Conservation (phyloP, 306 rosid genomes). For the Boehmeria nivea region DNA sequence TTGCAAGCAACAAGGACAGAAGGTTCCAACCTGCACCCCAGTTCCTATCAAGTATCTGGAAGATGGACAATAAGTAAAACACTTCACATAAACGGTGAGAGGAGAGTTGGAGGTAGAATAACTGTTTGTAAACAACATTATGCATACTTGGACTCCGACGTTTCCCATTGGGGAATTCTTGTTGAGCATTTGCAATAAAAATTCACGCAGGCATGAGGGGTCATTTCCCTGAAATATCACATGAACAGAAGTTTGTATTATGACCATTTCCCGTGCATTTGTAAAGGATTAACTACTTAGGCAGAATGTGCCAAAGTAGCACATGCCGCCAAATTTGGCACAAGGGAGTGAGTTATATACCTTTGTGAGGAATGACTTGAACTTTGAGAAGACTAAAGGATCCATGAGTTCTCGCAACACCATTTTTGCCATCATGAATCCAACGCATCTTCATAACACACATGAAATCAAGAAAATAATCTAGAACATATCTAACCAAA, state of each 20-base stretch:
- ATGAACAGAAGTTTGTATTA: slow-evolving; percentile 16
- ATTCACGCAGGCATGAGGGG: slow-evolving; percentile 91
- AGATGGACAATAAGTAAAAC: slow-evolving; percentile 19
- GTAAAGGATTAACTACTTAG: background rate
- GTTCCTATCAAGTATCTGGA: slow-evolving; percentile 94
- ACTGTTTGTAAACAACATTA: slow-evolving; percentile 8
- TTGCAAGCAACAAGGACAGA: slow-evolving; percentile 75
- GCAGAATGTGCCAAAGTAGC: background rate
- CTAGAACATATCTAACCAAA: slow-evolving; percentile 5
- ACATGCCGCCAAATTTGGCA: slow-evolving; percentile 4
- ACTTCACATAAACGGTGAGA: slow-evolving; percentile 18
- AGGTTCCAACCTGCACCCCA: slow-evolving; percentile 99
- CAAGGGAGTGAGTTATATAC: slow-evolving; percentile 36
- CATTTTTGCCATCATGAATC: slow-evolving; percentile 95
- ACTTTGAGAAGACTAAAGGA: slow-evolving; percentile 60
- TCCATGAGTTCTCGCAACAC: slow-evolving; percentile 94
- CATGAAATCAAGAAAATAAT: slow-evolving; percentile 16
- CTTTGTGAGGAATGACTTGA: slow-evolving; percentile 82
- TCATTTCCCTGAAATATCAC: slow-evolving; percentile 73
- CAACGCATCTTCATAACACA: slow-evolving; percentile 62
- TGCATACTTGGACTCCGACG: slow-evolving; percentile 69
- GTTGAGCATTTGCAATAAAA: slow-evolving; percentile 58
- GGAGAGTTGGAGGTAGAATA: slow-evolving; percentile 16
- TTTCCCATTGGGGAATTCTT: slow-evolving; percentile 65
- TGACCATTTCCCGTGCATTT: background rate